A percentile compares a stretch with the other conserved stretches of the same genome.
phyloP scores from a whole-genome alignment of 1,284 basidiomycete genomes.

The Ganoderma lingzhi region DNA sequence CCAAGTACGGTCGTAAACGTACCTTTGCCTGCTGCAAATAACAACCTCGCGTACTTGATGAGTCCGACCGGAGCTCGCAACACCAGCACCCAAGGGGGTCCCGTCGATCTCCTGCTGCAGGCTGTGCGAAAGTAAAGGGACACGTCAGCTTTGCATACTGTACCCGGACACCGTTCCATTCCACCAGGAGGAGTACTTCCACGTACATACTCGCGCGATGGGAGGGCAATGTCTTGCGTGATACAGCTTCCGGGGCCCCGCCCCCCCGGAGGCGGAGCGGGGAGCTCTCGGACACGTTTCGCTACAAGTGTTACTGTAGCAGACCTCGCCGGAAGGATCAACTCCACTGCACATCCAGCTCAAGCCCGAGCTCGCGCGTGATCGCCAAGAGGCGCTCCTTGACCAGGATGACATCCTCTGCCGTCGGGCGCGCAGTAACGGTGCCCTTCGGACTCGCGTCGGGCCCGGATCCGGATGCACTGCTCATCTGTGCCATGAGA shows the following conservation, averaged over 20 bases:
- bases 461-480: not conserved
- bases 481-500: slow-evolving; percentile 55
- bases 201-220: not conserved
- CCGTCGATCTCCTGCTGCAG: not conserved
- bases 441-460: slow-evolving; percentile 2
- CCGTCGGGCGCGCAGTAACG: slow-evolving; percentile 45
- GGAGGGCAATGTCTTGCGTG: not conserved
- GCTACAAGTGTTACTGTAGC: not conserved
- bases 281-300: not conserved
- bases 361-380: slow-evolving; percentile 41
- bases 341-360: slow-evolving; percentile 38
- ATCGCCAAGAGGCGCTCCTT: slow-evolving; percentile 50
- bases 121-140: not conserved
- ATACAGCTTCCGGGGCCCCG: not conserved
- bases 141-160: not conserved
- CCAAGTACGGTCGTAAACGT: not conserved
- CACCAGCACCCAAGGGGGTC: not conserved
- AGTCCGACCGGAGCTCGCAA: not conserved
- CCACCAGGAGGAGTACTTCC: not conserved
- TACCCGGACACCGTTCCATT: not conserved
- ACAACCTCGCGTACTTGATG: not conserved
- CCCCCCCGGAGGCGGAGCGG: not conserved
- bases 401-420: slow-evolving; percentile 52
- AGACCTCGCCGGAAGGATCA: slow-evolving; percentile 22
- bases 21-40: not conserved